phyloP scores from a whole-genome alignment of 1,284 basidiomycete genomes.

The Trichosporon sp. region DNA sequence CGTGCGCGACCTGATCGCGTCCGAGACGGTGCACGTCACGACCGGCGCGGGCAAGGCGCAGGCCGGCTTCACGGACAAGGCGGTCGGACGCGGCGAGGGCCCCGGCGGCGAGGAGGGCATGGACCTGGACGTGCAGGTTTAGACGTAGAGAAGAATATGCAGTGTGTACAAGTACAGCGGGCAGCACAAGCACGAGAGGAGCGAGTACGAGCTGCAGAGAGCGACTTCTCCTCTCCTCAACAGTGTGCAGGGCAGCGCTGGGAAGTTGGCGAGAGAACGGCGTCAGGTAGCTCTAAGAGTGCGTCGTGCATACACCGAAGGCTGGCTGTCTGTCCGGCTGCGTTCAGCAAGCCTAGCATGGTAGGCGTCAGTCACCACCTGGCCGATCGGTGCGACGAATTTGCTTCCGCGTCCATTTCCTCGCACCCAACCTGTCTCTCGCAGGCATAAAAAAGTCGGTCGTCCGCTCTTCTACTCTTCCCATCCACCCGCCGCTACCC shows the following conservation, averaged over 20 bases:
- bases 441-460: not conserved
- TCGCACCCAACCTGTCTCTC: not conserved
- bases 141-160: slow-evolving; percentile 11
- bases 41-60: slow-evolving; percentile 43
- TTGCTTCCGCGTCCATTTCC: not conserved
- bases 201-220: not conserved
- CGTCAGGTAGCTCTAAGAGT: too few species aligned
- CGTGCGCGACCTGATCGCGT: slow-evolving; percentile 65
- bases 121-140: slow-evolving; percentile 18
- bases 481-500: not conserved
- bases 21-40: slow-evolving; percentile 57
- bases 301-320: not conserved
- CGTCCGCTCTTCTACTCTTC: not conserved
- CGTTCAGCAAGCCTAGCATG: not conserved
- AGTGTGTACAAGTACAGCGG: slow-evolving; percentile 9
- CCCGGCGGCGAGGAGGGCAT: slow-evolving; percentile 21
- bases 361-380: not conserved
- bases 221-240: too few species aligned
- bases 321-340: too few species aligned
- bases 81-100: slow-evolving; percentile 27
- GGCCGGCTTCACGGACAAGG: slow-evolving; percentile 24
- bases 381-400: not conserved
- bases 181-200: not conserved
- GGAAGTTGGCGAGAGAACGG: too few species aligned
- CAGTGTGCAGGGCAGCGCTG: too few species aligned